Evolutionary conservation across 768 basidiomycete genomes (phyloP).

Genomic region (Leccinum subtestaceum): DNA sequence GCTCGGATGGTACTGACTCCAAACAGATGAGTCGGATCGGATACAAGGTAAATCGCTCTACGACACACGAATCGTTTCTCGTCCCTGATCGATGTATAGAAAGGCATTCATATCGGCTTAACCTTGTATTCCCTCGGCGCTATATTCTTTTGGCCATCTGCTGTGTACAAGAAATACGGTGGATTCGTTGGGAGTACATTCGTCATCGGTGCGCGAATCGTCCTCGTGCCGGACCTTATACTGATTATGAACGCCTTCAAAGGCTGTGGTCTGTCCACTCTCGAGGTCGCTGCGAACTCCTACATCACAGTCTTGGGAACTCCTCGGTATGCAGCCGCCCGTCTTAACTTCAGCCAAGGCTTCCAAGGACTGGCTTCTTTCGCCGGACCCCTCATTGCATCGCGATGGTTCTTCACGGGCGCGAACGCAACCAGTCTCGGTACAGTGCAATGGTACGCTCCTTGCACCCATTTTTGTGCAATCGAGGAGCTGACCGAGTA

Average conservation of each 20-base stretch:
- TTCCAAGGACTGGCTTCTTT: conserved; percentile 78
- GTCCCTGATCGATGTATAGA: conserved; percentile 29
- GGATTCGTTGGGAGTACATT: conserved; percentile 76
- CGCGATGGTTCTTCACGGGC: conserved; percentile 70
- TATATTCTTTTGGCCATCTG: conserved; percentile 78
- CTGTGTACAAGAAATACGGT: conserved; percentile 61
- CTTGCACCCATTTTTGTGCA: neutral
- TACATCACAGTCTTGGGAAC: conserved; percentile 70
- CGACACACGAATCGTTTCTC: neutral
- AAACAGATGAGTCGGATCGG: conserved; percentile 56
- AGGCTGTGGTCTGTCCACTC: conserved; percentile 64
- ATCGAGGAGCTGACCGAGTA: neutral
- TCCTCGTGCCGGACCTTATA: neutral
- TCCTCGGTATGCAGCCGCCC: conserved; percentile 59
- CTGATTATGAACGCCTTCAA: neutral
- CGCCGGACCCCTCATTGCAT: conserved; percentile 71
- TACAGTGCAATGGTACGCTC: conserved; percentile 60
- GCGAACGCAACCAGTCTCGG: conserved; percentile 57
- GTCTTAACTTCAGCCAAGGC: conserved; percentile 77
- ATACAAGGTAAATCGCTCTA: conserved; percentile 52
- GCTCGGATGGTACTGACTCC: conserved; percentile 1
- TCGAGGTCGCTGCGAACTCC: conserved; percentile 79
- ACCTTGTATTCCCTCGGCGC: conserved; percentile 62
- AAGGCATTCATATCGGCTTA: conserved; percentile 63
- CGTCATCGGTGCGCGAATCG: conserved; percentile 48